phyloP scores from a whole-genome alignment of 805 yeast genomes.

The Ogataea polymorpha region DNA sequence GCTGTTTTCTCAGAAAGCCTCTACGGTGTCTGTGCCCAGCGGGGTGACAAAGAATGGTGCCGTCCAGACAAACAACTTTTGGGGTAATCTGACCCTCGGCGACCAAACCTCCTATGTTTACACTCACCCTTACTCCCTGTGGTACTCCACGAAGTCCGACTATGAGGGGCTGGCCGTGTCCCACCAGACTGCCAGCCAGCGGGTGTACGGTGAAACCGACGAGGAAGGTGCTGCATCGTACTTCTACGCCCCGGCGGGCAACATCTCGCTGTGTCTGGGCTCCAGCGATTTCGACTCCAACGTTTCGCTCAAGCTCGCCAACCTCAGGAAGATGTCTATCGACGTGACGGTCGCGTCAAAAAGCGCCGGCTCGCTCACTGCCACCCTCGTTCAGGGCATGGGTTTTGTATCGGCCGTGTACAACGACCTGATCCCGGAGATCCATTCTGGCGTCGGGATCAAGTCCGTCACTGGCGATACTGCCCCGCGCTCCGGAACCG shows the following conservation, averaged over 20 bases:
- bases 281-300: constrained; percentile 37
- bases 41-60: constrained; percentile 26
- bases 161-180: constrained; percentile 59
- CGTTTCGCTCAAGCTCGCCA: constrained; percentile 16
- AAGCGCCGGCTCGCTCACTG: constrained; percentile 38
- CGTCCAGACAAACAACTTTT: constrained; percentile 72
- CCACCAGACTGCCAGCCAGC: constrained; percentile 54
- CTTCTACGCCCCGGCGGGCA: constrained; percentile 58
- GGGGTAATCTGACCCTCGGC: constrained; percentile 63
- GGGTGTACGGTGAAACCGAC: constrained; percentile 60
- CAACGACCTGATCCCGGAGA: constrained; percentile 48
- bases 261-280: constrained; percentile 52
- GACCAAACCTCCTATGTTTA: constrained; percentile 64
- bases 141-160: constrained; percentile 49
- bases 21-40: constrained; percentile 24
- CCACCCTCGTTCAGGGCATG: constrained; percentile 78
- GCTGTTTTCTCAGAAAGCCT: constrained; percentile 34
- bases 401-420: constrained; percentile 72
- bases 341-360: constrained; percentile 18
- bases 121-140: constrained; percentile 74
- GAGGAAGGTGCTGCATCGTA: constrained; percentile 43
- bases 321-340: constrained; percentile 21
- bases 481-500: constrained; percentile 40
- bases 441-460: constrained; percentile 59
- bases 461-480: constrained; percentile 43